phyloP scores from a whole-genome alignment of 768 basidiomycete genomes.

The Calocera viscosa region DNA sequence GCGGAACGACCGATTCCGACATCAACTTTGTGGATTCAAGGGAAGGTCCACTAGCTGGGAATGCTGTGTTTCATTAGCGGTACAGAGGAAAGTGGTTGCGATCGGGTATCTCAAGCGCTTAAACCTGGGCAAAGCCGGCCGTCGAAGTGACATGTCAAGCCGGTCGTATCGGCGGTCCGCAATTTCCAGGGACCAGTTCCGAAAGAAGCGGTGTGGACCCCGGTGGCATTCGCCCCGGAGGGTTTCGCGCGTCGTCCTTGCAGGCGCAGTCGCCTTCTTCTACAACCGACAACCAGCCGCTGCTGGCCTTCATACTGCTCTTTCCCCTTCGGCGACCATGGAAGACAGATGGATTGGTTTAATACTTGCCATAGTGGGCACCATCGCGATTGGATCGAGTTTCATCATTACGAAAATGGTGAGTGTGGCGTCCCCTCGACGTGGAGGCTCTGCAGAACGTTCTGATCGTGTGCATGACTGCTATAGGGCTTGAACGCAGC shows the following conservation, averaged over 20 bases:
- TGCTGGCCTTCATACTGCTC: not conserved
- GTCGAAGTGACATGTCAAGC: not conserved
- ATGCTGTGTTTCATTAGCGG: too few relatives aligned
- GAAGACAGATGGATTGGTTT: conserved; percentile 97
- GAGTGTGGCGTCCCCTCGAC: conserved; percentile 12
- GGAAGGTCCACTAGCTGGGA: too few relatives aligned
- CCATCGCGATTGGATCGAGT: conserved; percentile 81
- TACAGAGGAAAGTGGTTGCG: too few relatives aligned
- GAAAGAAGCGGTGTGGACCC: not conserved
- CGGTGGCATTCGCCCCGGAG: not conserved
- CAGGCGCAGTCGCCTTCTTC: not conserved
- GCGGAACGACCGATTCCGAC: too few relatives aligned
- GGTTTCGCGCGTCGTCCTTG: not conserved
- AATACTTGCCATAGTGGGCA: conserved; percentile 71
- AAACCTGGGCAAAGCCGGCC: too few relatives aligned
- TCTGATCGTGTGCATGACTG: not conserved
- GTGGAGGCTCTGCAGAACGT: not conserved
- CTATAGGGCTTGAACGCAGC: conserved; percentile 83
- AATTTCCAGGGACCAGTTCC: not conserved
- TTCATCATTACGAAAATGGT: conserved; percentile 99
- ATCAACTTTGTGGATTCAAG: too few relatives aligned
- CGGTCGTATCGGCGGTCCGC: not conserved
- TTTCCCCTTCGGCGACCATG: conserved; percentile 36
- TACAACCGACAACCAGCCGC: not conserved
- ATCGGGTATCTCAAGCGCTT: too few relatives aligned